Evolutionary conservation across 169 alveolate genomes (phyloP), one percentile per base, ranked within the genome.

Genomic region (Plasmodium gaboni): DNA sequence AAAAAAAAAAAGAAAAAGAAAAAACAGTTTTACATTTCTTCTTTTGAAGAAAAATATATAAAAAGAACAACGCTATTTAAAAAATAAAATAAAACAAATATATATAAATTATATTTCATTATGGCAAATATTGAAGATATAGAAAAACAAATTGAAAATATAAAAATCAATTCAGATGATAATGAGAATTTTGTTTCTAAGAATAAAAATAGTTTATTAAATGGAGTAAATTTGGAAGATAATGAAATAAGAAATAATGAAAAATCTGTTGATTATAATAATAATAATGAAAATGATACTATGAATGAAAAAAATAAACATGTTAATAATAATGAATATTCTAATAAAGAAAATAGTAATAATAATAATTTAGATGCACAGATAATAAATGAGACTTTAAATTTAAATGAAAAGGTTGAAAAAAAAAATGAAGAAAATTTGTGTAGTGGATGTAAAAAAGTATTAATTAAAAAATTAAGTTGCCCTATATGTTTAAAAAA

Each of bases 401-500:
- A 53, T 22, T 50, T 46, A 17, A 22, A 17, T 12, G 15, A 44
- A 48, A 59, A 9, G n/a, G 64, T 7, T 12, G 50, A 42, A 15
- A 55, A 55, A n/a, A 28, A 80, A 50, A 53, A 38, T 4, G 64
- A 67, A 1, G 59, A 76, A 2, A 38, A 55, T 55, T 59, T 22
- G 13, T 94, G 96, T 73, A 74, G 64, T 53, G 95, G 95, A 26
- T 94, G 96, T 51, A 74, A 88, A 17, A 48, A 83, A 17, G 60
- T 17, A 13, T 59, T 93, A 64, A 73, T 48, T 24, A 92, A 93
- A 73, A 92, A 91, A 80, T 59, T 94, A 71, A 88, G 93, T 51
- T 94, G 96, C 46, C 96, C 96, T 12, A 87, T 94, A 50, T 94
- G 96, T 48, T 64, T 83, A 74, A 72, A 74, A 24, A 72, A 72